These are phyloP conservation scores for Leishmania arabica DNA, from an alignment of 208 protist species.

Conservation along the genomic window DNA sequence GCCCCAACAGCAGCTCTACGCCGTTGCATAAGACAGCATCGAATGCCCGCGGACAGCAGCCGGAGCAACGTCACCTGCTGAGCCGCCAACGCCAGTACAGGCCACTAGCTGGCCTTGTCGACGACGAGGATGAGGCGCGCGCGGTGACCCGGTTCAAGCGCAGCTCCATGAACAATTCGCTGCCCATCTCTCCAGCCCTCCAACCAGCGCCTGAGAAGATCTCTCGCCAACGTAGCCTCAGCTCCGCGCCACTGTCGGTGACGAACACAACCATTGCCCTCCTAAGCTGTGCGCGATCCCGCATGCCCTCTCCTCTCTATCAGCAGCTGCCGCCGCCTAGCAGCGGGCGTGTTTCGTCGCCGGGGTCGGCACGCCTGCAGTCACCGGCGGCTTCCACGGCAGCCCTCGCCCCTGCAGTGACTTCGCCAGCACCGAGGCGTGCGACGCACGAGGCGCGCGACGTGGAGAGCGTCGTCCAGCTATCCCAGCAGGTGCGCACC, in stretches of 20 bases:
- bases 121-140: slow-evolving; percentile 6
- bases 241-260: slow-evolving; percentile 5
- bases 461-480: slow-evolving; percentile 16
- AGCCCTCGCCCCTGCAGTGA: not conserved
- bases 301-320: not conserved
- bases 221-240: not conserved
- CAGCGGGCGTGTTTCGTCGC: slow-evolving; percentile 6
- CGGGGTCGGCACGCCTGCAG: not conserved
- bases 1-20: too few relatives aligned
- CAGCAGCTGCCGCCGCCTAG: not conserved
- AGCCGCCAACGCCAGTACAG: slow-evolving; percentile 1
- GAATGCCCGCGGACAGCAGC: not conserved
- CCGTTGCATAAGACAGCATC: not conserved
- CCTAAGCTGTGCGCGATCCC: not conserved
- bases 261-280: not conserved
- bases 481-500: slow-evolving; percentile 17
- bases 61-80: not conserved
- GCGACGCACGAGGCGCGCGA: slow-evolving; percentile 20
- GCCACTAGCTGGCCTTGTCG: not conserved
- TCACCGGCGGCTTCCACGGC: not conserved
- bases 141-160: not conserved
- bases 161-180: slow-evolving; percentile 9
- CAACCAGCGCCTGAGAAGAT: not conserved
- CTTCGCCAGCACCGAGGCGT: slow-evolving; percentile 12
- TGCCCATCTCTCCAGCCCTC: slow-evolving; percentile 1